Evolutionary conservation across 768 basidiomycete species (phyloP).

Genomic region (Imleria badia): DNA sequence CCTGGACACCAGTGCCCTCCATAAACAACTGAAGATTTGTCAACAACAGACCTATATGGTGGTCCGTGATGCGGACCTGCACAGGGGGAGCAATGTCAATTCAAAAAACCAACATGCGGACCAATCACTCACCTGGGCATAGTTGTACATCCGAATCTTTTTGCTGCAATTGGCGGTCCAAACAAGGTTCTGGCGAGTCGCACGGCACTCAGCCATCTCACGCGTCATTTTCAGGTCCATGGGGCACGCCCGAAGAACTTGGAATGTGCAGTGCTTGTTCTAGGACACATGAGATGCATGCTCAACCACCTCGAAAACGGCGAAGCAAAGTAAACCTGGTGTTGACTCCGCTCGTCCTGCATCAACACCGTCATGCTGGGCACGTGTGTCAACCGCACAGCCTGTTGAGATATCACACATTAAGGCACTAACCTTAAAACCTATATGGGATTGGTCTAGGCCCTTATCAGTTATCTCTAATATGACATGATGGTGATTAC

Average conservation of each 20-base stretch:
- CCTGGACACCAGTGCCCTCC: slow-evolving; percentile 62
- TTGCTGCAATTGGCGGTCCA: slow-evolving; percentile 85
- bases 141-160: slow-evolving; percentile 96
- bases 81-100: neutral
- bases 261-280: slow-evolving; percentile 94
- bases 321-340: slow-evolving; percentile 55
- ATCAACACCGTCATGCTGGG: slow-evolving; percentile 95
- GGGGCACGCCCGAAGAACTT: slow-evolving; percentile 81
- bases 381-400: slow-evolving; percentile 87
- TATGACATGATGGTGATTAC: too few species aligned
- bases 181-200: slow-evolving; percentile 69
- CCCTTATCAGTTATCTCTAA: too few species aligned
- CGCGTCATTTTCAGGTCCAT: slow-evolving; percentile 74
- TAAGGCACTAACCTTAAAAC: too few species aligned
- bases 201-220: slow-evolving; percentile 70
- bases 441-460: too few species aligned
- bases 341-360: slow-evolving; percentile 97
- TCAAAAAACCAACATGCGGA: neutral
- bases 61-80: slow-evolving; percentile 91
- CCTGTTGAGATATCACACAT: too few species aligned
- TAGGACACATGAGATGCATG: slow-evolving; percentile 27
- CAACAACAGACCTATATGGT: slow-evolving; percentile 77
- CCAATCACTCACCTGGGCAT: slow-evolving; percentile 59
- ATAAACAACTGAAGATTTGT: slow-evolving; percentile 64
- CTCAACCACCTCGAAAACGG: neutral